phyloP scores from a whole-genome alignment of 176 grass and related monocot genomes.

The Melocanna baccifera region DNA sequence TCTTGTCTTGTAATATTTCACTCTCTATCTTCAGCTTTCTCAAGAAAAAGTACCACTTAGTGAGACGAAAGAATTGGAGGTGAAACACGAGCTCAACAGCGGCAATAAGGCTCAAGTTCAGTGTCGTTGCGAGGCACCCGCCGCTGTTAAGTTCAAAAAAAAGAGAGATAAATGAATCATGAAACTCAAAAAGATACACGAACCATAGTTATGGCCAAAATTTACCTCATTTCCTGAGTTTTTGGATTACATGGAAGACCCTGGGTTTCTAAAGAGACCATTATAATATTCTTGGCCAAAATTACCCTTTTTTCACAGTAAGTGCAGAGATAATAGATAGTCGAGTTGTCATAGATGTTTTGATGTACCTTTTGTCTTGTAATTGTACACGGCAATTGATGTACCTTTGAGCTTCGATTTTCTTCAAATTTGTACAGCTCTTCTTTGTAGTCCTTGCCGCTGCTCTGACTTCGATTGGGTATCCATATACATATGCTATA shows the following conservation, averaged over 20 bases:
- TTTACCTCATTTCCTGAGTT: neutral
- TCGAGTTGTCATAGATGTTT: neutral
- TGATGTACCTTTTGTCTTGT: neutral
- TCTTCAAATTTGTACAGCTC: neutral
- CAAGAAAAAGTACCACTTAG: neutral
- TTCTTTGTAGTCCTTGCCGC: neutral
- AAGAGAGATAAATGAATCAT: neutral
- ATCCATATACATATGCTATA: neutral
- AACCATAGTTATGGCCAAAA: neutral
- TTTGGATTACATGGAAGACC: neutral
- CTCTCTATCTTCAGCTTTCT: neutral
- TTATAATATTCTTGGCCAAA: neutral
- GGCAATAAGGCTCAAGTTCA: neutral
- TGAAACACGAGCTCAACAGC: neutral
- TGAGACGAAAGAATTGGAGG: neutral
- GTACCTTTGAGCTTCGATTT: neutral
- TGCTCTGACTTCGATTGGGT: neutral
- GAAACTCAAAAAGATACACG: neutral
- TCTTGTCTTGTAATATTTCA: neutral
- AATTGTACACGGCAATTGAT: neutral
- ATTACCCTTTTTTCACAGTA: neutral
- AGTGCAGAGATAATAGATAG: neutral
- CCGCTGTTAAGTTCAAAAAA: neutral
- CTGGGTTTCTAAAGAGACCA: neutral
- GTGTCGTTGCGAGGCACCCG: neutral